Evolutionary conservation across 1,284 basidiomycete genomes (phyloP).

Genomic region (Malassezia brasiliensis): DNA sequence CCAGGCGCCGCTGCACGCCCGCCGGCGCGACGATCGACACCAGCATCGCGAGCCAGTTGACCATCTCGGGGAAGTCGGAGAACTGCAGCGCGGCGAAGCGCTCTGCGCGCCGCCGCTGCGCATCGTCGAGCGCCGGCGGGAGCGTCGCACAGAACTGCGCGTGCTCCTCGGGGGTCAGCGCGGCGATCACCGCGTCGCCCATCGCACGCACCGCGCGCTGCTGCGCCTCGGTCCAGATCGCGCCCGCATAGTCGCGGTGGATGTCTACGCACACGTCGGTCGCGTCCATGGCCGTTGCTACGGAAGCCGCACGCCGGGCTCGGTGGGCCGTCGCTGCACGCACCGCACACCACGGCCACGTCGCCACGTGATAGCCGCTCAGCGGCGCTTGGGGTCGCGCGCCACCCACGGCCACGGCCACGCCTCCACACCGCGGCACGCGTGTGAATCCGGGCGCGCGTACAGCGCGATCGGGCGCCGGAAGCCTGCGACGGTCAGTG

Average conservation of each 20-base stretch:
- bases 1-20: conserved; percentile 26
- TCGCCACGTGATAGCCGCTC: not conserved
- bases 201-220: conserved; percentile 32
- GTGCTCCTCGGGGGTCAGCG: conserved; percentile 30
- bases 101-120: conserved; percentile 30
- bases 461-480: conserved; percentile 2
- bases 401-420: conserved; percentile 13
- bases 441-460: not conserved
- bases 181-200: conserved; percentile 38
- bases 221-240: conserved; percentile 21
- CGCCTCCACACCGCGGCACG: not conserved
- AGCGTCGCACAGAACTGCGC: conserved; percentile 31
- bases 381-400: not conserved
- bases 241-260: not conserved
- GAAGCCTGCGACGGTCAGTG: conserved; percentile 8
- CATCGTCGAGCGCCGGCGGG: conserved; percentile 25
- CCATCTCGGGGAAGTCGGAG: conserved; percentile 25
- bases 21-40: conserved; percentile 26
- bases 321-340: no score
- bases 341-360: no score
- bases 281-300: not conserved
- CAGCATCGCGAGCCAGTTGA: conserved; percentile 36
- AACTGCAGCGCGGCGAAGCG: conserved; percentile 34
- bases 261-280: not conserved
- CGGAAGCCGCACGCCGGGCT: not conserved